Evolutionary conservation across 306 rosid genomes (phyloP), one percentile per base, ranked within the genome.

Genomic region (Rosa multiflora): DNA sequence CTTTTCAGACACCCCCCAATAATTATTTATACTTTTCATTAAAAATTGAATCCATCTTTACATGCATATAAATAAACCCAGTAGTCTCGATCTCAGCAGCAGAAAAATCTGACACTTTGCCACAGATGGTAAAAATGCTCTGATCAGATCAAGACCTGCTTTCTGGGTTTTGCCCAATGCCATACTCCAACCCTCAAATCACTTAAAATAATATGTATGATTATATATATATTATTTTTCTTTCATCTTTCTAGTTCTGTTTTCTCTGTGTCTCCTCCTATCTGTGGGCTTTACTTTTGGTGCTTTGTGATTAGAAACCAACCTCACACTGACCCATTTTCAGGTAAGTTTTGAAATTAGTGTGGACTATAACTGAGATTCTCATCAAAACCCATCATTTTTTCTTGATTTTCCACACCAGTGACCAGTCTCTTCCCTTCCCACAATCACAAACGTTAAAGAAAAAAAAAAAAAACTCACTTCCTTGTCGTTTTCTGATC

Each of bases 331-430:
- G 67, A 67, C 8, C 15, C 43, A 52, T 79, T 79, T 82, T 67
- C 59, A 78, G 68, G 79, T 67, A 66, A 58, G 14, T 52, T 42
- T 42, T 52, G 72, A 75, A 77, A 59, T 59, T 66, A 40, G 70
- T 32, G 71, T 29, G 67, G 23, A 14, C 21, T 13, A 35, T 32
- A 85, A 83, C 79, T 81, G 83, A 85, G 91, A 90, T 88, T 90
- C 86, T 85, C 82, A 35, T 73, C 44, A 48, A 69, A 83, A 81
- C 77, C 83, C 87, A 84, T 89, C 80, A 68, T 82, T 87, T 85
- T 89, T 81, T 49, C 81, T 75, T 72, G 70, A 46, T 17, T 58
- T 51, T 51, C 72, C 79, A 35, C 21, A 32, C 44, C 17, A 26
- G 40, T 23, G 37, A 32, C 37, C 64, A 37, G 37, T 59, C 29